Base-by-base conservation (phyloP, 1,284 basidiomycete species). In the Cystobasidium pallidum region DNA sequence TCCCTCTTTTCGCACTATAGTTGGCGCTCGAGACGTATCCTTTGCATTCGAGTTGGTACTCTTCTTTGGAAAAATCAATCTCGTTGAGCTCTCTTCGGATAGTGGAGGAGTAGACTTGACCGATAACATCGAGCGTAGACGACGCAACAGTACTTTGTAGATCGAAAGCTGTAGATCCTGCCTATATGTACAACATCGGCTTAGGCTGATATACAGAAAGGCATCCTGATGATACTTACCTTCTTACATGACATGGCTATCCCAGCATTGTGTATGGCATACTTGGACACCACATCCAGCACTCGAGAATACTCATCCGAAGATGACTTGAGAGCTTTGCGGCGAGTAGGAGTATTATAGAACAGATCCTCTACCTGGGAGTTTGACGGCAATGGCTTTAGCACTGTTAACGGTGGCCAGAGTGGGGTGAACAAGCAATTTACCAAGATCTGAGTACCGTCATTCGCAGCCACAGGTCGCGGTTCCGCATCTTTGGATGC, bases 271-370 rank as follows among this genome's bases (percentile, higher is more conserved):
- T 98, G 94, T 11, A 94, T 85, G 0, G 96, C 92, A 78, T 99
- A 99, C 75, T 91, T 91, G 1, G 91, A 91, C n/a, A 97, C 85
- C 4, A 99, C 91, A 76, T 97, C 93, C 1, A 98, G 84, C 43
- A 97, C 92, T 28, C 91, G 87, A 8, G 88, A 86, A 80, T 97
- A 99, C 80, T 99, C 96, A 75, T 99, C 96, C 0, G 92, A 90
- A 1, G 89, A 82, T 65, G 88, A 91, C 64, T 91, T 88, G 71
- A 99, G 85, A 0, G 94, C 91, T 10, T 92, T 88, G 39, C 93
- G 86, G 47, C 96, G 90, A 19, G 91, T 89, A 0, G 94, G 92
- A 0, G 89, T 92, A 76, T 97, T 98, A 82, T 92, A 96, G 81
- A 99, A 99, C 39, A 99, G 83, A 79, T 98, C 91, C 80, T 97